Evolutionary conservation across 116 monocot genomes (phyloP).

Genomic region (Iris pallida): DNA sequence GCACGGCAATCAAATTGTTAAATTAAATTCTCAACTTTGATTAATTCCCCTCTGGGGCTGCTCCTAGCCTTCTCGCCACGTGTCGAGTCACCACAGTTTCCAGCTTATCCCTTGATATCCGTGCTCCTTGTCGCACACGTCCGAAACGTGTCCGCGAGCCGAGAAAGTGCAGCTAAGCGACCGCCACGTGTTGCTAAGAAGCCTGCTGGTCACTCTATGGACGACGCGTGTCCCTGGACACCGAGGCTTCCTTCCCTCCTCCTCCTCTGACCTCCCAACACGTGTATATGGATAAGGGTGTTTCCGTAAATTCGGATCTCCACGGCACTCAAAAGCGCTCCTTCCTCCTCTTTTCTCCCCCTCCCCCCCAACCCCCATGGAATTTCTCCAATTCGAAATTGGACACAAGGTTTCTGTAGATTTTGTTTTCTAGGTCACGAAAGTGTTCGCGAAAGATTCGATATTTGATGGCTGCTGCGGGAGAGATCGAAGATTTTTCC

Average conservation of each 20-base stretch:
- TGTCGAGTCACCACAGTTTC: too few relatives aligned
- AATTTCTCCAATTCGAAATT: background rate
- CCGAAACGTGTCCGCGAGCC: too few relatives aligned
- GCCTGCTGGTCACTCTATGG: too few relatives aligned
- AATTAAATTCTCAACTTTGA: too few relatives aligned
- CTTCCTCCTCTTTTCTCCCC: background rate
- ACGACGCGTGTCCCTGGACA: background rate
- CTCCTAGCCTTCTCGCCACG: too few relatives aligned
- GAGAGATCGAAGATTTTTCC: slow-evolving; percentile 3
- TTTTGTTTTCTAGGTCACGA: background rate
- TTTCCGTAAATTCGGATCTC: background rate
- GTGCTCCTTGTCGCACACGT: too few relatives aligned
- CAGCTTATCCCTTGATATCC: too few relatives aligned
- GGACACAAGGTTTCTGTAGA: background rate
- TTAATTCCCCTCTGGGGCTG: too few relatives aligned
- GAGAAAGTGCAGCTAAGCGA: too few relatives aligned
- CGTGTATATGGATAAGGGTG: background rate
- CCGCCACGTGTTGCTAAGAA: too few relatives aligned
- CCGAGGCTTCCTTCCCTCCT: background rate
- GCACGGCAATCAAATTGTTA: too few relatives aligned
- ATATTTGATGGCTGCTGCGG: background rate
- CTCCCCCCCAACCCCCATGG: too few relatives aligned
- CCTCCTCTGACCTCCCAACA: background rate
- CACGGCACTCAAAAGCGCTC: background rate
- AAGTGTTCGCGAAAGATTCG: background rate